Evolutionary conservation across 768 basidiomycete species (phyloP).

Genomic region (Pleurotus sapidus): DNA sequence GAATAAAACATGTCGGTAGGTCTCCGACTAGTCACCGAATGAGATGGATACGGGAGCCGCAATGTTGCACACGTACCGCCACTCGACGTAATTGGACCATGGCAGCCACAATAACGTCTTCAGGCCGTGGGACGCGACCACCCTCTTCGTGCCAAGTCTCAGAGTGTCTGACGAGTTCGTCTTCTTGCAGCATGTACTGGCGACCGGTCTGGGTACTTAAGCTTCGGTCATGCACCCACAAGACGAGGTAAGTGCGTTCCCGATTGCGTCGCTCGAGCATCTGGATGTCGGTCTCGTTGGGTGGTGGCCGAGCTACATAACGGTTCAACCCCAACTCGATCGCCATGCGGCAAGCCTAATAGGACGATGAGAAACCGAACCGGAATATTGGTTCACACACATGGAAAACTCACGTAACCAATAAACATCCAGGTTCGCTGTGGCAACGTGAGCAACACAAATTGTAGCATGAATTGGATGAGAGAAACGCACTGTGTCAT

Average conservation of each 20-base stretch:
- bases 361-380: slow-evolving; percentile 7
- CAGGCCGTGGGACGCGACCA: slow-evolving; percentile 55
- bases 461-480: neutral
- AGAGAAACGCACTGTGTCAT: slow-evolving; percentile 61
- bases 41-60: neutral
- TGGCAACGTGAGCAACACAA: neutral
- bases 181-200: slow-evolving; percentile 88
- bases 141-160: slow-evolving; percentile 68
- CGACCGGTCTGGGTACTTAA: slow-evolving; percentile 84
- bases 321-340: slow-evolving; percentile 81
- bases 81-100: slow-evolving; percentile 77
- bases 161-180: slow-evolving; percentile 71
- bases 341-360: slow-evolving; percentile 83
- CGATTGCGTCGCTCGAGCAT: slow-evolving; percentile 76
- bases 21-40: slow-evolving; percentile 54
- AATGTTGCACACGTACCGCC: slow-evolving; percentile 49
- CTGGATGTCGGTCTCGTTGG: slow-evolving; percentile 63
- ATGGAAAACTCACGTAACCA: slow-evolving; percentile 59
- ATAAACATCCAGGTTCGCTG: slow-evolving; percentile 88
- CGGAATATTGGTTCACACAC: neutral
- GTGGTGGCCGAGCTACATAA: slow-evolving; percentile 51
- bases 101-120: slow-evolving; percentile 78
- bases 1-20: slow-evolving; percentile 70
- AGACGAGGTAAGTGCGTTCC: slow-evolving; percentile 82
- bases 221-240: slow-evolving; percentile 85